Evolutionary conservation across 2,329 filamentous ascomycete species (phyloP), one percentile per base, ranked within the genome.

Genomic region (Colletotrichum graminicola): DNA sequence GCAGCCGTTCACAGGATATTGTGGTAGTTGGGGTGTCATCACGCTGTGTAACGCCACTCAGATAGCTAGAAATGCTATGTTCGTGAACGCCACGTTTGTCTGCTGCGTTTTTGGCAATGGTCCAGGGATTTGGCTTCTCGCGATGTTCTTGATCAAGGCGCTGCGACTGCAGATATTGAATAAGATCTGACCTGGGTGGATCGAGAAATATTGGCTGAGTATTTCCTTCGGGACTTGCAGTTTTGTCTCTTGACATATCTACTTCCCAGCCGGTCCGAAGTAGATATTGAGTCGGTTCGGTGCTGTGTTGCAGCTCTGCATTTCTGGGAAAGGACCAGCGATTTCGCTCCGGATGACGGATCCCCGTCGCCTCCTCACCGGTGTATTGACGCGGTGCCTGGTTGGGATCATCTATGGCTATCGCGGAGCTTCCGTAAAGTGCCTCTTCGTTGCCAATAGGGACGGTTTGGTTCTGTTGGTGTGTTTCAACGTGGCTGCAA

Each of bases 101-200:
- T 16, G 63, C 56, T 10, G 71, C 51, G 10, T 29, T 56, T 23
- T 63, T 66, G 34, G 73, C 71, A 18, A 73, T 56, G 12, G 62
- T 52, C 73, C 73, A 74, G 0, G 72, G 73, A 7, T 72, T 73
- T n/a, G 65, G 32, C 18, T 66, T 41, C 32, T 73, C 45, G 18
- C 52, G 23, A 55, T 64, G 55, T 23, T 34, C 52, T 32, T 71
- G 57, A 18, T 64, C n/a, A 5, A 23, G 26, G 16, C 54, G n/a
- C 14, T 69, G 69, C 10, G 59, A 52, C 8, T 62, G 62, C 16
- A 72, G 32, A n/a, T 32, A n/a, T 11, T 64, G 47, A 23, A 34
- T 0, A 10, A 69, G 41, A 11, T 54, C 21, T 4, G 39, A 23
- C 8, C 8, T 32, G 21, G 29, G 18, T 18, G 65, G 39, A 10